Evolutionary conservation across 441 rosid species (phyloP).

Genomic region (California macrophylla): DNA sequence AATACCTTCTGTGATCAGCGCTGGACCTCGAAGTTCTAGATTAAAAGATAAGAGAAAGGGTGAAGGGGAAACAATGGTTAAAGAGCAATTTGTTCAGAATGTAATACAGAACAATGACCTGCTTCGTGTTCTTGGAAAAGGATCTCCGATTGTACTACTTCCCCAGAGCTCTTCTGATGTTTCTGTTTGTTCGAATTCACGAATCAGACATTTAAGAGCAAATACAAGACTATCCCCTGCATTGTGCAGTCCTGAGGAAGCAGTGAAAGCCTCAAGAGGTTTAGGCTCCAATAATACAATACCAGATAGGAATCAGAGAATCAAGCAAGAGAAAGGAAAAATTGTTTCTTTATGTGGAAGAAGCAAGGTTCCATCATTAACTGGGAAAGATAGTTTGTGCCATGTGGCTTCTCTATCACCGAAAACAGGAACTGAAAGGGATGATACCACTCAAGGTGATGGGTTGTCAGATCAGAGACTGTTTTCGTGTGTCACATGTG

Average conservation of each 20-base stretch:
- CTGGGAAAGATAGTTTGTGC: conserved; percentile 24
- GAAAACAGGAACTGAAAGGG: conserved; percentile 24
- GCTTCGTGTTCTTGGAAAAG: conserved; percentile 71
- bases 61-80: conserved; percentile 79
- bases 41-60: conserved; percentile 80
- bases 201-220: conserved; percentile 49
- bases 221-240: conserved; percentile 30
- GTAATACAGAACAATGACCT: conserved; percentile 53
- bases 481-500: conserved; percentile 89
- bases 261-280: conserved; percentile 33
- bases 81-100: conserved; percentile 66
- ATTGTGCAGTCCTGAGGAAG: conserved; percentile 30
- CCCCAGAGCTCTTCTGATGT: conserved; percentile 67
- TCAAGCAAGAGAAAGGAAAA: conserved; percentile 42
- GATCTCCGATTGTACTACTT: conserved; percentile 65
- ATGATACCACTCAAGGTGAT: conserved; percentile 29
- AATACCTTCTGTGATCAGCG: conserved; percentile 36
- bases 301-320: conserved; percentile 26
- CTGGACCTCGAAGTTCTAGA: conserved; percentile 88
- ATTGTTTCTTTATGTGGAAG: conserved; percentile 51
- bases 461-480: conserved; percentile 76
- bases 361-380: conserved; percentile 30
- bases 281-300: conserved; percentile 28
- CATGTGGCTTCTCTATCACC: conserved; percentile 12
- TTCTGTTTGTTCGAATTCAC: conserved; percentile 59